phyloP scores from a whole-genome alignment of 1,284 basidiomycete species.

The Papiliotrema terrestris region DNA sequence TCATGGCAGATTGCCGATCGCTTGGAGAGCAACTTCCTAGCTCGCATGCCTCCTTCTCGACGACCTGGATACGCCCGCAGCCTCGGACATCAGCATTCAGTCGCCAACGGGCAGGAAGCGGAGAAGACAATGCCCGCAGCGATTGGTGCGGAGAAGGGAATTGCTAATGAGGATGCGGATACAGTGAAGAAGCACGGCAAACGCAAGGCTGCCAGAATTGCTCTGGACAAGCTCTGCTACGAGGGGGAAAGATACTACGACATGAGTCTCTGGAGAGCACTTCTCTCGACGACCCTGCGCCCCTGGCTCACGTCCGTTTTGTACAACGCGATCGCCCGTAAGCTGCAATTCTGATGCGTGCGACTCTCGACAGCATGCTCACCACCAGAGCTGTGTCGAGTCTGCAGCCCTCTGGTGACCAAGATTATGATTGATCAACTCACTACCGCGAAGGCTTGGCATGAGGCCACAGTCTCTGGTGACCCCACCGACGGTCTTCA shows the following conservation, averaged over 20 bases:
- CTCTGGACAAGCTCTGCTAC: constrained; percentile 9
- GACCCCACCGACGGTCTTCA: neutral
- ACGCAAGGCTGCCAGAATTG: constrained; percentile 9
- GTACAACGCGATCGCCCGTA: neutral
- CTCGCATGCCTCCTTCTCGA: constrained; percentile 10
- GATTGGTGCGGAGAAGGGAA: too few species aligned
- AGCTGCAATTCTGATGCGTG: too few species aligned
- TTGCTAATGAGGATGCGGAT: too few species aligned
- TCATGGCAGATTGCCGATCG: constrained; percentile 4
- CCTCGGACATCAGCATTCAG: too few species aligned
- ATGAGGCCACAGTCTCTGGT: neutral
- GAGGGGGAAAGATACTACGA: constrained; percentile 51
- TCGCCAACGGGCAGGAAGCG: too few species aligned
- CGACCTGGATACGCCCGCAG: constrained; percentile 1
- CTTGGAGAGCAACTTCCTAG: constrained; percentile 9
- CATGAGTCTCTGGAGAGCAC: constrained; percentile 56
- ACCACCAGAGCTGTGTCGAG: constrained; percentile 8
- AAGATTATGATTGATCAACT: constrained; percentile 9
- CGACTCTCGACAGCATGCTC: too few species aligned
- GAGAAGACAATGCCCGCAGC: too few species aligned
- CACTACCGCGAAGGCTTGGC: constrained; percentile 3
- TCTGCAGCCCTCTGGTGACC: constrained; percentile 15
- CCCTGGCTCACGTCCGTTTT: neutral
- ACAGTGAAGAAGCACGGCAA: constrained; percentile 2
- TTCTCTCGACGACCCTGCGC: constrained; percentile 4